Conservation (phyloP, 495 filamentous ascomycete genomes). For the Xeromyces bisporus region DNA sequence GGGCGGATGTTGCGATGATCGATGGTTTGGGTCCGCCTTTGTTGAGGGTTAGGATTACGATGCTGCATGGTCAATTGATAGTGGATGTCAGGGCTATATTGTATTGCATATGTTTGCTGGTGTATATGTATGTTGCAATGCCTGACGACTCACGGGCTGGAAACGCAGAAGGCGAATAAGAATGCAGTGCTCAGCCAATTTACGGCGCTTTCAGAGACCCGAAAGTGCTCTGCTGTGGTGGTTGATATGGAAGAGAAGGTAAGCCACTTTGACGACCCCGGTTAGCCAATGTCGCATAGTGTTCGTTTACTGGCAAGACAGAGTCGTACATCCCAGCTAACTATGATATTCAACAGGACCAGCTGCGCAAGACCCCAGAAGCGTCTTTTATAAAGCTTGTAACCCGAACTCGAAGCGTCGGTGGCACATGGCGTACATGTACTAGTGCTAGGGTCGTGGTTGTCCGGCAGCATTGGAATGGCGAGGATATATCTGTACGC, state of each 20-base stretch:
- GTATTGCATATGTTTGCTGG: not conserved
- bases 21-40: constrained; percentile 60
- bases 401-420: constrained; percentile 21
- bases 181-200: constrained; percentile 88
- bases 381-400: constrained; percentile 71
- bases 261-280: constrained; percentile 47
- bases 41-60: constrained; percentile 64
- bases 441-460: no score
- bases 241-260: constrained; percentile 77
- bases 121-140: not conserved
- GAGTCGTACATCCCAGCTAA: constrained; percentile 80
- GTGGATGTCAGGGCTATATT: not conserved
- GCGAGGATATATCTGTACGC: constrained; percentile 1
- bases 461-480: constrained; percentile 2
- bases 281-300: not conserved
- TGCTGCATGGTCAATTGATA: constrained; percentile 16
- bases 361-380: constrained; percentile 80
- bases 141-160: constrained; percentile 41
- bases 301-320: no score
- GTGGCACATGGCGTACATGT: no score
- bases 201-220: constrained; percentile 55
- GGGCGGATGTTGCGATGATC: constrained; percentile 52
- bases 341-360: constrained; percentile 76
- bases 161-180: constrained; percentile 63
- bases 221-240: constrained; percentile 59